Percentiles rank a stretch among this genome's conserved stretches.
Evolutionary conservation across 352 stramenopile species (phyloP).

Genomic region (Globisporangium spiculum): DNA sequence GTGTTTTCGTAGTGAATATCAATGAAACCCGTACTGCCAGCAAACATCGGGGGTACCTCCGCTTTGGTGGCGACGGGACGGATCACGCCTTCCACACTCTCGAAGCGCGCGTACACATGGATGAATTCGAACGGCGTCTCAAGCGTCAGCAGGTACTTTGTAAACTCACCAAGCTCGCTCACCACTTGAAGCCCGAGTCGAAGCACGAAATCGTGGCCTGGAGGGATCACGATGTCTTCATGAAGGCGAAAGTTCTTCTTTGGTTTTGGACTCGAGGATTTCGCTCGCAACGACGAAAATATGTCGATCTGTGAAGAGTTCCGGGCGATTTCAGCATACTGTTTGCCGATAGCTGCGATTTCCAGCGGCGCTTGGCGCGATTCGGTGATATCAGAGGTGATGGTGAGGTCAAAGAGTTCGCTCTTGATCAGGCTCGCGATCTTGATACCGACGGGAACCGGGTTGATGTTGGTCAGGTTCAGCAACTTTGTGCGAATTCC

Average conservation of each 20-base stretch:
- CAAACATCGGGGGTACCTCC: constrained; percentile 36
- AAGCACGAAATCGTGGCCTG: constrained; percentile 27
- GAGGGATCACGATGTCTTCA: constrained; percentile 27
- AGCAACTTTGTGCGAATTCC: constrained; percentile 31
- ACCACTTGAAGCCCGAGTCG: constrained; percentile 25
- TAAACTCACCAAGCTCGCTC: constrained; percentile 24
- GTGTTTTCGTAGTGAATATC: constrained; percentile 43
- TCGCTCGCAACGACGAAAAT: not conserved
- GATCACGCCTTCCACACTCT: constrained; percentile 32
- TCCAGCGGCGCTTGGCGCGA: constrained; percentile 3
- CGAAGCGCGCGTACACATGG: constrained; percentile 30
- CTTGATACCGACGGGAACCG: constrained; percentile 29
- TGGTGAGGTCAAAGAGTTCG: constrained; percentile 23
- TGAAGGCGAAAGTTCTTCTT: constrained; percentile 3
- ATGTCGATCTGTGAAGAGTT: not conserved
- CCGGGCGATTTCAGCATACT: constrained; percentile 1
- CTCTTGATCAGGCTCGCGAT: constrained; percentile 19
- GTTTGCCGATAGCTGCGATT: constrained; percentile 2
- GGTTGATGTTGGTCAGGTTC: constrained; percentile 47
- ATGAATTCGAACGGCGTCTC: constrained; percentile 36
- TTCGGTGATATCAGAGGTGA: constrained; percentile 19
- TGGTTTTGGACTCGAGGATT: not conserved
- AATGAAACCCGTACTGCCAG: constrained; percentile 25
- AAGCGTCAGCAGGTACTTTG: constrained; percentile 33
- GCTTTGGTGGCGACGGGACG: constrained; percentile 26